Base-by-base conservation (phyloP, 495 filamentous ascomycete species). In the Xylaria scruposa region DNA sequence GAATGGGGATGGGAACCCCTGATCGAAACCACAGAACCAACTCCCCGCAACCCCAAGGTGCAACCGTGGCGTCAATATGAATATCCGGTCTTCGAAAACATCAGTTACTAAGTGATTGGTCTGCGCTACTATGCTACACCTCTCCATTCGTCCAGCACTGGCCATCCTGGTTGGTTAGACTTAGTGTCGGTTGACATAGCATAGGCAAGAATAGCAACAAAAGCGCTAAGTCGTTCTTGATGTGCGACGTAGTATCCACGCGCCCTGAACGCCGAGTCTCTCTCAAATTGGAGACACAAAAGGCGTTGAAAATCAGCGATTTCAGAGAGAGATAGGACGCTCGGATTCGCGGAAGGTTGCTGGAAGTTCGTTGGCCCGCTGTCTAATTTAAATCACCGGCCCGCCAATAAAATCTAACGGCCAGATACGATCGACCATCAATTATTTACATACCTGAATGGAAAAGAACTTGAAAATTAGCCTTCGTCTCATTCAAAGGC, bases 391-490 rank as follows among this genome's bases (percentile, higher is more conserved):
- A 49, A 51, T 9, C 21, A 54, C 46, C 68, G 60, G 58, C 47
- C 60, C 68, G 58, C 31, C 59, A 70, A 51, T 31, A n/a, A 44
- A 3, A 53, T 6, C 47, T 44, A 59, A 47, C 59, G 44, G 59
- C 47, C 59, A 70, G 68, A 46, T 33, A 5, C 29, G 31, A 61
- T 51, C 54, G 40, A 46, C 24, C 15, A 51, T 26, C 42, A 8
- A 38, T 8, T 38, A 0, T 38, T 38, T 38, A 38, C 53, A 40
- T 68, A 24, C 15, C 59, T 19, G n/a, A 24, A 21, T 21, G 13
- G 36, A 66, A 68, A 56, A 21, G 47, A 19, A 58, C 10, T 38
- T 13, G 3, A 29, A 54, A 29, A 24, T 24, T 36, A n/a, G 19
- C 58, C 38, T 60, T 60, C 58, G 13, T 31, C 53, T 56, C 53